Evolutionary conservation across 108 stramenopile species (phyloP).

Genomic region (Heterococcus sp.): DNA sequence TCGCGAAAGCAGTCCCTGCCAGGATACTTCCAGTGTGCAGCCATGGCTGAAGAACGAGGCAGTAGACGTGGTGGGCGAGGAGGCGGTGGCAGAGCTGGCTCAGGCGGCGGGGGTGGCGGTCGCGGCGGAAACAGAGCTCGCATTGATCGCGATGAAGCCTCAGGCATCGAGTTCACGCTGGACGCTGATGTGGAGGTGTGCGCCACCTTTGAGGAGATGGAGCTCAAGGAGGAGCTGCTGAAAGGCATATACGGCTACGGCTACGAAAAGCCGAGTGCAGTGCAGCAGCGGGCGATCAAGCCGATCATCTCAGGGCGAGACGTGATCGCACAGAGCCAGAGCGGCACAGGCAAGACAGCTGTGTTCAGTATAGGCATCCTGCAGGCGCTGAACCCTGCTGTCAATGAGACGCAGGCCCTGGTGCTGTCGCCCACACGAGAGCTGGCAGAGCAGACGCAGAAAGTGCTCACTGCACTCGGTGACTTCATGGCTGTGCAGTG

Average conservation of each 20-base stretch:
- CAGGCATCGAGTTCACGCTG: conserved; percentile 48
- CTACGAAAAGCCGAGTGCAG: conserved; percentile 98
- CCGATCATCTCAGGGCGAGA: conserved; percentile 92
- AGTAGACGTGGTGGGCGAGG: neutral
- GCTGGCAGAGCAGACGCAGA: conserved; percentile 93
- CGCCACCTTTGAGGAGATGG: conserved; percentile 89
- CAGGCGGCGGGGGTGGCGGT: neutral
- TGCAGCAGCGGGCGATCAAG: conserved; percentile 98
- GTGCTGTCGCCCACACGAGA: conserved; percentile 94
- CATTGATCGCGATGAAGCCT: conserved; percentile 25
- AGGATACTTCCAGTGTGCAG: neutral
- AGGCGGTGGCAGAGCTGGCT: neutral
- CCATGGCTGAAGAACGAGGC: neutral
- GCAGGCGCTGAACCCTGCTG: conserved; percentile 74
- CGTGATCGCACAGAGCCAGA: conserved; percentile 98
- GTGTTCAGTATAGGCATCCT: conserved; percentile 92
- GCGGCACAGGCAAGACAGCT: conserved; percentile 94
- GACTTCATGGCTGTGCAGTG: conserved; percentile 96
- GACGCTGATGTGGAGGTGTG: conserved; percentile 29
- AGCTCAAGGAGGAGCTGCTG: conserved; percentile 90
- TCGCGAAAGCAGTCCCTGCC: too few relatives aligned
- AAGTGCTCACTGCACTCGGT: conserved; percentile 81
- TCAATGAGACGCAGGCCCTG: conserved; percentile 79
- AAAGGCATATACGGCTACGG: conserved; percentile 96
- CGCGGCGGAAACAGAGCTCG: neutral